Percentiles rank a stretch among this genome's conserved stretches.
These are phyloP conservation scores for Cucumis variabilis DNA, from an alignment of 331 rosid species.

Conservation along the genomic window DNA sequence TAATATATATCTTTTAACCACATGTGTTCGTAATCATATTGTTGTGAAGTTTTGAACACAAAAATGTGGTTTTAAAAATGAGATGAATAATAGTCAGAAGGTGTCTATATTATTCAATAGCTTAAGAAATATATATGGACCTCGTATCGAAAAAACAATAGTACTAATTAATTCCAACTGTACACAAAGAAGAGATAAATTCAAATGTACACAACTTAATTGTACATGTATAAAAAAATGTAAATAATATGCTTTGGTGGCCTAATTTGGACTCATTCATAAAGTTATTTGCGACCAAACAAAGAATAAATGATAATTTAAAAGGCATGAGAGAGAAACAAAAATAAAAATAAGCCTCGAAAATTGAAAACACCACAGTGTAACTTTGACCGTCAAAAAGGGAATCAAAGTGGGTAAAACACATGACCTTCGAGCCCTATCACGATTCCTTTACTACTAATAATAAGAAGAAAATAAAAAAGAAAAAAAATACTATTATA, in stretches of 20 bases:
- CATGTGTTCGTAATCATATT: too few relatives aligned
- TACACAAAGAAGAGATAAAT: neutral
- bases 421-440: slow-evolving; percentile 48
- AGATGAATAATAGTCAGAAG: neutral
- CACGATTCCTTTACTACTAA: neutral
- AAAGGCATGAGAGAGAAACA: slow-evolving; percentile 27
- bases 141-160: neutral
- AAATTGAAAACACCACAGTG: slow-evolving; percentile 54
- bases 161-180: neutral
- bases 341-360: slow-evolving; percentile 54
- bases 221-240: neutral
- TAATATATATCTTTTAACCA: too few relatives aligned
- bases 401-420: slow-evolving; percentile 86
- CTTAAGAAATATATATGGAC: neutral
- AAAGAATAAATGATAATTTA: slow-evolving; percentile 31
- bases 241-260: neutral
- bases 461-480: too few relatives aligned
- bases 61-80: too few relatives aligned
- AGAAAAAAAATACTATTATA: too few relatives aligned
- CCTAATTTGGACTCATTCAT: slow-evolving; percentile 23
- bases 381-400: slow-evolving; percentile 81
- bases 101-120: neutral
- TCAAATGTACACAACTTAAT: neutral
- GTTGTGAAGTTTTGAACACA: too few relatives aligned
- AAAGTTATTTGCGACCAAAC: neutral